Evolutionary conservation across 2,329 filamentous ascomycete species (phyloP), one percentile per base, ranked within the genome.

Genomic region (Fusarium sp.): DNA sequence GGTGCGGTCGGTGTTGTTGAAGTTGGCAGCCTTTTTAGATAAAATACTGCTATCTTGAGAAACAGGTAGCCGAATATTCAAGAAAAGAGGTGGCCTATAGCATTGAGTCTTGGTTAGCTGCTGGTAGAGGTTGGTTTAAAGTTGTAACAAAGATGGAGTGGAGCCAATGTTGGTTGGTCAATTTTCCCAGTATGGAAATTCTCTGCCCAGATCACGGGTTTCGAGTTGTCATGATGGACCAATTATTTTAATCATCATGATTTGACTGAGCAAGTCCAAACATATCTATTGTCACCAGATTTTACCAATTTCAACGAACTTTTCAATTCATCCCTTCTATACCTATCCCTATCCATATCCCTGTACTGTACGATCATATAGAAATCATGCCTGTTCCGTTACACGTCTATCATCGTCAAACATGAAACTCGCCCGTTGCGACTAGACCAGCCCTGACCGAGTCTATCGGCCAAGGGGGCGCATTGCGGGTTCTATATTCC

Each of bases 341-440:
- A 54, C 36, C 36, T 15, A 45, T 40, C 11, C 58, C 50, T 36
- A 34, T 40, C 11, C 58, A 48, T 36, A 34, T 52, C 34, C 39
- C n/a, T 22, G 22, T 36, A 36, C 34, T 15, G 10, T 28, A 31
- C 6, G 29, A 31, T 31, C 5, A 10, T 31, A 31, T 31, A 5
- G 28, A 2, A 11, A 29, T 29, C 28, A 29, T 29, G 8, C 8
- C 28, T 29, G 28, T 31, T 52, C 44, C 54, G 42, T 61, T 52
- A 51, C 41, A 61, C 53, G 55, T 70, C 65, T 58, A 65, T 57
- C 57, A 47, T 64, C 51, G 58, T 67, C 47, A 58, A 65, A 50
- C 58, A 69, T 67, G 50, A 56, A 44, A 45, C 36, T 66, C 52
- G 58, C 56, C 68, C 65, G 67, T 58, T 58, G 53, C 68, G 59